Conservation (phyloP, 2,329 filamentous ascomycete genomes). For the Fusarium sp. region DNA sequence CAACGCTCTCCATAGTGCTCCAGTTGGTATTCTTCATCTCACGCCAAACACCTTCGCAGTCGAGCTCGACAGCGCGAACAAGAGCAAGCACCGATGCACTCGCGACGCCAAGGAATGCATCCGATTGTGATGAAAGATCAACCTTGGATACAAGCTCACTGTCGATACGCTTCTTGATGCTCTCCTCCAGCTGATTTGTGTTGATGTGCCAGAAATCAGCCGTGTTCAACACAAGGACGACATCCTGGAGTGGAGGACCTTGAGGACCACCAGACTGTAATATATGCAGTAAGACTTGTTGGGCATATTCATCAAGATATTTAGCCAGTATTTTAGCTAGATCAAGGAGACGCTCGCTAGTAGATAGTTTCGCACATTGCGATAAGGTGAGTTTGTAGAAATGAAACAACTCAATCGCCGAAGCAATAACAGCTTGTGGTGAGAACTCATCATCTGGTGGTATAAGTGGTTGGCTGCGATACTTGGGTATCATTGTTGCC, state of each 20-base stretch:
- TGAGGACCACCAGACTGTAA: constrained; percentile 68
- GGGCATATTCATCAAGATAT: constrained; percentile 94
- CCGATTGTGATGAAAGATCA: constrained; percentile 91
- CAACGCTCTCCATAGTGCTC: constrained; percentile 92
- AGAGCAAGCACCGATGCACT: constrained; percentile 86
- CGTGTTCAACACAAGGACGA: constrained; percentile 90
- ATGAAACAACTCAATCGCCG: constrained; percentile 96
- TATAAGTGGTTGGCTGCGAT: constrained; percentile 83
- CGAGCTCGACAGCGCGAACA: constrained; percentile 84
- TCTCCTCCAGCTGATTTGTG: constrained; percentile 92
- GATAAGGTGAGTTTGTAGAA: constrained; percentile 94
- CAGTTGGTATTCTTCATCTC: constrained; percentile 98
- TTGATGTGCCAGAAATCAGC: constrained; percentile 98
- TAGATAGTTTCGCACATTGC: constrained; percentile 96
- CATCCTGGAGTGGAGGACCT: constrained; percentile 74
- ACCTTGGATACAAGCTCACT: constrained; percentile 79
- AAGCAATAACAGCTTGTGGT: constrained; percentile 87
- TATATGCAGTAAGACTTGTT: constrained; percentile 86
- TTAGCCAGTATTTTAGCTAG: constrained; percentile 87
- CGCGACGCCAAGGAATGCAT: constrained; percentile 95
- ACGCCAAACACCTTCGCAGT: constrained; percentile 88
- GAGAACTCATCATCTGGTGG: constrained; percentile 92
- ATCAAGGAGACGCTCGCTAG: constrained; percentile 86
- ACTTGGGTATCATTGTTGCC: constrained; percentile 85
- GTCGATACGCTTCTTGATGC: constrained; percentile 91